Percentiles rank a stretch among this genome's conserved stretches.
Conservation (phyloP, 768 basidiomycete species). For the Kwoniella mangroviensis region DNA sequence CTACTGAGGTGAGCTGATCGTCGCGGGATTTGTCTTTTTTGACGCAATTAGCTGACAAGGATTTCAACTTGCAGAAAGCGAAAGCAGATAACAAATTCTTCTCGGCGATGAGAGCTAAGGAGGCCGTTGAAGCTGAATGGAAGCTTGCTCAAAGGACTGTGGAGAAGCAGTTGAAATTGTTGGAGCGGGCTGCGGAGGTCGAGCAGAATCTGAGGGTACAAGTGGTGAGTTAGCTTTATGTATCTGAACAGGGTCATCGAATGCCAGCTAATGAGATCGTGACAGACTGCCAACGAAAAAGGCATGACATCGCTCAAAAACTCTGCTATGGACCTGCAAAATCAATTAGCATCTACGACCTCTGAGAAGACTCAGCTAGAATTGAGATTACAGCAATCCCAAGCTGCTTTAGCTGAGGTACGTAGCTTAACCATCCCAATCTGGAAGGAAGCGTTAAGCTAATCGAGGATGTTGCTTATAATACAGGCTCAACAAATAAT, state of each 20-base stretch:
- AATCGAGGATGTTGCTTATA: too few relatives aligned
- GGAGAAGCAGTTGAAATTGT: slow-evolving; percentile 67
- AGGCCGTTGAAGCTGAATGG: slow-evolving; percentile 75
- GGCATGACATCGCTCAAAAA: slow-evolving; percentile 54
- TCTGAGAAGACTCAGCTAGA: slow-evolving; percentile 50
- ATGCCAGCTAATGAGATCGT: slow-evolving; percentile 46
- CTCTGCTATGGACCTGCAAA: slow-evolving; percentile 46
- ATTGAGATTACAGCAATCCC: slow-evolving; percentile 41
- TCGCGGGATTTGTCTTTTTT: not conserved
- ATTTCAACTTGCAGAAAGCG: slow-evolving; percentile 70
- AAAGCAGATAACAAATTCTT: slow-evolving; percentile 96
- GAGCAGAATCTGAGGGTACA: slow-evolving; percentile 68
- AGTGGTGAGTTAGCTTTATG: slow-evolving; percentile 62
- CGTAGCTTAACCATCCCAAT: slow-evolving; percentile 6
- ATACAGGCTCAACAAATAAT: slow-evolving; percentile 49
- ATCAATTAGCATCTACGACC: slow-evolving; percentile 39
- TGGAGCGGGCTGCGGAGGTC: slow-evolving; percentile 70
- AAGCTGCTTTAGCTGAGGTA: slow-evolving; percentile 48
- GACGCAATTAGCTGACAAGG: not conserved
- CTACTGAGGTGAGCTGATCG: slow-evolving; percentile 67
- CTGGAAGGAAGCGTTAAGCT: too few relatives aligned
- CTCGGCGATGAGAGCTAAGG: slow-evolving; percentile 84
- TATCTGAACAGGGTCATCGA: not conserved
- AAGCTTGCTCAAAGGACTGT: slow-evolving; percentile 67
- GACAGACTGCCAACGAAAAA: slow-evolving; percentile 56